These are phyloP conservation scores for Paraphaeosphaeria sporulosa DNA, from an alignment of 2,329 filamentous ascomycete genomes.

Conservation along the genomic window DNA sequence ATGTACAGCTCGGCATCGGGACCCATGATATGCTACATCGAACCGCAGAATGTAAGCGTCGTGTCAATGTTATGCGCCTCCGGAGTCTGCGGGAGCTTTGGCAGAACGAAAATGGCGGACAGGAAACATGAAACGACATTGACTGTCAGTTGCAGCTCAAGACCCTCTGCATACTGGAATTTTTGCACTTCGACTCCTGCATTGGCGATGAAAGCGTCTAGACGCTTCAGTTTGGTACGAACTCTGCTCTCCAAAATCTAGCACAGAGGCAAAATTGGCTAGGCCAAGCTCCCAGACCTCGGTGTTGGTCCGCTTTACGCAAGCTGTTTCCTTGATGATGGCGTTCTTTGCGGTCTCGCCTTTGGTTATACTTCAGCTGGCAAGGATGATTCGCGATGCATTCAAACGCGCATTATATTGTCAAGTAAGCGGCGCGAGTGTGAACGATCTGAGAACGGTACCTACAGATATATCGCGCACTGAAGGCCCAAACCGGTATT, in stretches of 20 bases:
- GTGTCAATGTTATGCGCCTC: conserved; percentile 9
- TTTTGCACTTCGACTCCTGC: conserved; percentile 18
- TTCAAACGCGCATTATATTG: neutral
- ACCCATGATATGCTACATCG: conserved; percentile 21
- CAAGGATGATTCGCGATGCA: conserved; percentile 14
- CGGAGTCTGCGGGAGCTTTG: conserved; percentile 17
- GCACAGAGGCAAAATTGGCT: conserved; percentile 6
- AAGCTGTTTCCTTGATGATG: conserved; percentile 7
- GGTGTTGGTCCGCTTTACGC: conserved; percentile 9
- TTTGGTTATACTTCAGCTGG: conserved; percentile 13
- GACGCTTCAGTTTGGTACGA: conserved; percentile 11
- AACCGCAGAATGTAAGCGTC: conserved; percentile 17
- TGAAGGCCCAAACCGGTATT: conserved; percentile 21
- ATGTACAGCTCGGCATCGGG: conserved; percentile 15
- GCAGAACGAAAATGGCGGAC: conserved; percentile 28
- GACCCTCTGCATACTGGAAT: conserved; percentile 25
- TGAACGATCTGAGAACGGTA: neutral
- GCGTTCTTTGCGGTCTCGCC: conserved; percentile 9
- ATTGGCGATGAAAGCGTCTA: conserved; percentile 25
- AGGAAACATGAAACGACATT: conserved; percentile 35
- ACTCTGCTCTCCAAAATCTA: conserved; percentile 15
- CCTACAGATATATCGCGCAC: conserved; percentile 21
- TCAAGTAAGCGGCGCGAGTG: neutral
- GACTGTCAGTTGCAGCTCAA: conserved; percentile 34
- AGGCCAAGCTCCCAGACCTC: conserved; percentile 20